These are phyloP conservation scores for Fusarium anguioides DNA, from an alignment of 2,329 filamentous ascomycete genomes.

Conservation along the genomic window DNA sequence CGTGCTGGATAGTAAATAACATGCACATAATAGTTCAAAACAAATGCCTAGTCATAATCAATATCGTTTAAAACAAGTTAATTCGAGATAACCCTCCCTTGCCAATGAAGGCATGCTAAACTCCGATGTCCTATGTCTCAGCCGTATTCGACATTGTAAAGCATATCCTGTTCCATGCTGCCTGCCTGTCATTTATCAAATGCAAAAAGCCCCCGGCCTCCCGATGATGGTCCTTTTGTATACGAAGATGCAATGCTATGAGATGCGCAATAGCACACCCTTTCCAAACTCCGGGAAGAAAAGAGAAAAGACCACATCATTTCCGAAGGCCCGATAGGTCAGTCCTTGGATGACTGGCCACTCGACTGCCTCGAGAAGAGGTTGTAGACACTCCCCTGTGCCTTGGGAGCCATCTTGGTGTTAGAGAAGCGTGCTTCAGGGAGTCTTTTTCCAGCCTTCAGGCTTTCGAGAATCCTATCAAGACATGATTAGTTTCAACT, in stretches of 20 bases:
- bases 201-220: conserved; percentile 1
- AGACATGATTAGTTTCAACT: background rate
- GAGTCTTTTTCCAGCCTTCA: conserved; percentile 78
- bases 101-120: background rate
- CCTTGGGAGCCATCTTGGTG: conserved; percentile 68
- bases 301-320: background rate
- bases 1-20: background rate
- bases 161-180: background rate
- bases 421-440: conserved; percentile 78
- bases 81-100: background rate
- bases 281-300: background rate
- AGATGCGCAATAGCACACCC: background rate
- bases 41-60: background rate
- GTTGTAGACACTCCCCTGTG: conserved; percentile 73
- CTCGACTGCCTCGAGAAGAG: conserved; percentile 51
- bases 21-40: background rate
- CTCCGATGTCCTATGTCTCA: background rate
- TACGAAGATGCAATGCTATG: background rate
- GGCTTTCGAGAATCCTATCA: conserved; percentile 81
- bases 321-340: background rate
- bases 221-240: background rate
- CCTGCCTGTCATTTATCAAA: background rate
- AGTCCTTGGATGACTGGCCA: conserved; percentile 11
- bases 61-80: background rate
- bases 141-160: background rate